phyloP scores from a whole-genome alignment of 768 basidiomycete species.

The Piloderma croceum region DNA sequence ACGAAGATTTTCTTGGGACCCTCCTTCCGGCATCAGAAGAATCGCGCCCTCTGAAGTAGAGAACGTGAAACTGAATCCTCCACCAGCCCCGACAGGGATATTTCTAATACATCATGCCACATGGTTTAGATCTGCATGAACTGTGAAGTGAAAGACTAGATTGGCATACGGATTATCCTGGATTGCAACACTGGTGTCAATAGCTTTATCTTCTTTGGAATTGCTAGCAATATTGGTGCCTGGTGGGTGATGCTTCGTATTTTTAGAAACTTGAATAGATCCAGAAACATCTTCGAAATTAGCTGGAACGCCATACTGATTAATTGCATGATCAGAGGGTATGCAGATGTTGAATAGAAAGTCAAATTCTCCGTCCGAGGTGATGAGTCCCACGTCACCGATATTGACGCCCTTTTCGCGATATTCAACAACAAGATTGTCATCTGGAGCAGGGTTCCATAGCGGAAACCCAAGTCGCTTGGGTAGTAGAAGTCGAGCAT shows the following conservation, averaged over 20 bases:
- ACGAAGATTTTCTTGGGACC: slow-evolving; percentile 20
- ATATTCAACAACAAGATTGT: slow-evolving; percentile 9
- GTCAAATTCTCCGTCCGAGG: slow-evolving; percentile 22
- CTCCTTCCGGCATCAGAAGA: slow-evolving; percentile 30
- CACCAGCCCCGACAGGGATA: no score
- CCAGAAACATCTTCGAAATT: slow-evolving; percentile 19
- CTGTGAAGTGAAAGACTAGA: no score
- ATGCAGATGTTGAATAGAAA: slow-evolving; percentile 27
- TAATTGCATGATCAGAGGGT: slow-evolving; percentile 13
- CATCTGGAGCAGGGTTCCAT: slow-evolving; percentile 20
- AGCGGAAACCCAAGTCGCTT: slow-evolving; percentile 21
- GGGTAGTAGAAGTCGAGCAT: slow-evolving; percentile 15
- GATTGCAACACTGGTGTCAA: no score
- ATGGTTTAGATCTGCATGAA: no score
- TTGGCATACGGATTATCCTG: no score
- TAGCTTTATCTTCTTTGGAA: no score
- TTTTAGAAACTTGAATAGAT: no score
- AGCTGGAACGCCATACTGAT: slow-evolving; percentile 20
- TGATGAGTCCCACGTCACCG: slow-evolving; percentile 28
- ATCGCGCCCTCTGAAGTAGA: slow-evolving; percentile 32
- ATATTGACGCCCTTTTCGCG: slow-evolving; percentile 19
- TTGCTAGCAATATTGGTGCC: no score
- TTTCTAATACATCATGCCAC: no score
- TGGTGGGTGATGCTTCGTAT: no score
- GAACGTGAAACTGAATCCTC: no score